Evolutionary conservation across 805 yeast genomes (phyloP).

Genomic region (Cyberlindnera japonica): DNA sequence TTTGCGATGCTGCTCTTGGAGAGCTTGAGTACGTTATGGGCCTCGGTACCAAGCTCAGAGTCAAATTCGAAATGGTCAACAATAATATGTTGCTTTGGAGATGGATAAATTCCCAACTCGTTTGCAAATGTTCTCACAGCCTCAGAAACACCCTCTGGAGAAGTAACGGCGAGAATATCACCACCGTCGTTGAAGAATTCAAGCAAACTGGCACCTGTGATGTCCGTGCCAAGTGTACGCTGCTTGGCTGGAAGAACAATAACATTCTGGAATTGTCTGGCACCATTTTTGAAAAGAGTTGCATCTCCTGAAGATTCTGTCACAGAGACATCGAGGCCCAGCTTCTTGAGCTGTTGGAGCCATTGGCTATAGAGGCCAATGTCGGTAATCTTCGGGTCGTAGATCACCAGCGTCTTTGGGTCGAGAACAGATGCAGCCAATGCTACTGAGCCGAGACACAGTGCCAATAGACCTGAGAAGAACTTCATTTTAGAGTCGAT

Average conservation of each 20-base stretch:
- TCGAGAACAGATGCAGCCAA: constrained; percentile 16
- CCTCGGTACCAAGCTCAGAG: constrained; percentile 28
- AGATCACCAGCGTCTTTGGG: constrained; percentile 18
- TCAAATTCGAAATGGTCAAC: constrained; percentile 58
- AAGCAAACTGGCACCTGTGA: constrained; percentile 49
- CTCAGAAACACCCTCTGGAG: constrained; percentile 51
- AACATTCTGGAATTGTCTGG: constrained; percentile 49
- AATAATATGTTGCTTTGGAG: constrained; percentile 66
- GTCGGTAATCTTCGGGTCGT: constrained; percentile 25
- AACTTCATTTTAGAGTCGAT: neutral
- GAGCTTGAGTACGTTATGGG: constrained; percentile 22
- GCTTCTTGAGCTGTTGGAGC: constrained; percentile 15
- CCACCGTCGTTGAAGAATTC: constrained; percentile 67
- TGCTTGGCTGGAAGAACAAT: constrained; percentile 57
- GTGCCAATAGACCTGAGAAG: neutral
- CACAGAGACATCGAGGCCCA: constrained; percentile 34
- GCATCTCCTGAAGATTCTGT: constrained; percentile 24
- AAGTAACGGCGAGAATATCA: constrained; percentile 62
- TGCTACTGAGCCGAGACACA: constrained; percentile 5
- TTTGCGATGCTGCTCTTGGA: constrained; percentile 16
- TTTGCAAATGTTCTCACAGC: constrained; percentile 63
- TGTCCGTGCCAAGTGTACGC: constrained; percentile 36
- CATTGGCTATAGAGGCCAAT: constrained; percentile 10
- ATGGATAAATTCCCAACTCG: constrained; percentile 79
- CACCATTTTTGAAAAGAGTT: constrained; percentile 39